phyloP scores from a whole-genome alignment of 352 stramenopile species.

The Phytophthora agathidicida region DNA sequence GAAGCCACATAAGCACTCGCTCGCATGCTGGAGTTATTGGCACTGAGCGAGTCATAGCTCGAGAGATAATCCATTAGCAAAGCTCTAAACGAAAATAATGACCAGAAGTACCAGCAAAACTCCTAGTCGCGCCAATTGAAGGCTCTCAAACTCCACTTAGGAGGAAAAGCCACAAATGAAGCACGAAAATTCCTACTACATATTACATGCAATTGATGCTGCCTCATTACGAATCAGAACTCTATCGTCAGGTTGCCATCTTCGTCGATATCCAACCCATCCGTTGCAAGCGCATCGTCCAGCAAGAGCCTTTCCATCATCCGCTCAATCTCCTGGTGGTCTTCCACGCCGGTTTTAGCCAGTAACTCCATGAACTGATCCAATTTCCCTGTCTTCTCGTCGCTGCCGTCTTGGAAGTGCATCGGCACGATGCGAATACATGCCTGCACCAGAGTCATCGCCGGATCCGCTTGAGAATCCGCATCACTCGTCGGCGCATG shows the following conservation, averaged over 20 bases:
- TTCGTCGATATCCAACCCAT: constrained; percentile 13
- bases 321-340: constrained; percentile 18
- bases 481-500: neutral
- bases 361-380: constrained; percentile 32
- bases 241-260: constrained; percentile 16
- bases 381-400: constrained; percentile 5
- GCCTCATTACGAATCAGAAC: no score
- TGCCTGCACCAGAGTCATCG: constrained; percentile 16
- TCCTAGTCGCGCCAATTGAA: no score
- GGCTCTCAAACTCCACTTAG: no score
- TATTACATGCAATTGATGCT: no score
- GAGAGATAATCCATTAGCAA: no score
- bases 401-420: constrained; percentile 19
- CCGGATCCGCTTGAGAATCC: neutral
- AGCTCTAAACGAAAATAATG: no score
- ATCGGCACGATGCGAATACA: constrained; percentile 19
- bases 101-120: no score
- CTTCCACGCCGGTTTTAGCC: constrained; percentile 26
- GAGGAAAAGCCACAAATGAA: neutral
- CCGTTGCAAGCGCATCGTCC: constrained; percentile 22
- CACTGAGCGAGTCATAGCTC: no score
- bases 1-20: no score
- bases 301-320: constrained; percentile 33
- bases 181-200: neutral
- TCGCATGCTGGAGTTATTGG: no score